Conservation (phyloP, 2,329 filamentous ascomycete species). For the Dendryphion nanum region DNA sequence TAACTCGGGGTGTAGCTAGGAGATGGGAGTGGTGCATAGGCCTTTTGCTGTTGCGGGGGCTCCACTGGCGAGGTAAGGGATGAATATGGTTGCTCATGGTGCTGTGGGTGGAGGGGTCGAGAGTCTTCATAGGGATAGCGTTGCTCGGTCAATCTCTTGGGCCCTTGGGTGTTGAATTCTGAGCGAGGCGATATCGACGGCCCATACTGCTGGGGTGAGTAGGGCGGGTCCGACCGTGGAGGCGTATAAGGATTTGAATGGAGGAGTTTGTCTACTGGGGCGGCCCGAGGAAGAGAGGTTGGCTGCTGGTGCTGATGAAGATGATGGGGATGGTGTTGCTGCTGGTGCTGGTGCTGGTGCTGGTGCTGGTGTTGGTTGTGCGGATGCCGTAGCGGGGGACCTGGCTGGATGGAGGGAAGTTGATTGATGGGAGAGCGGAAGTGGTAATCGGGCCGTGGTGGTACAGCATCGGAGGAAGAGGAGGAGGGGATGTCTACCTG, state of each 20-base stretch:
- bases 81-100: conserved; percentile 33
- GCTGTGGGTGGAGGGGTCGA: conserved; percentile 23
- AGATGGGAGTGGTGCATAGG: conserved; percentile 36
- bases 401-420: conserved; percentile 37
- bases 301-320: conserved; percentile 13
- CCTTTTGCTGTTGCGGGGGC: conserved; percentile 25
- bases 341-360: conserved; percentile 24
- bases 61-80: conserved; percentile 39
- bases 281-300: conserved; percentile 22
- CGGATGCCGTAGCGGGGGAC: conserved; percentile 26
- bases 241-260: conserved; percentile 39
- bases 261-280: conserved; percentile 37
- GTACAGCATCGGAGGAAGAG: conserved; percentile 35
- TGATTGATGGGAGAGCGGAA: conserved; percentile 40
- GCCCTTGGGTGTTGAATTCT: conserved; percentile 29
- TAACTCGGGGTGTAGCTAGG: conserved; percentile 42
- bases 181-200: conserved; percentile 38
- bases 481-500: conserved; percentile 34
- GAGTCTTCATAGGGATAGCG: conserved; percentile 34
- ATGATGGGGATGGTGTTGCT: conserved; percentile 22
- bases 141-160: conserved; percentile 28
- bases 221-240: conserved; percentile 39
- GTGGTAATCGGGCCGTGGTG: conserved; percentile 38
- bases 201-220: conserved; percentile 40
- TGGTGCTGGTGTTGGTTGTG: conserved; percentile 10